phyloP scores from a whole-genome alignment of 352 stramenopile genomes.

The Globisporangium carolinianum region DNA sequence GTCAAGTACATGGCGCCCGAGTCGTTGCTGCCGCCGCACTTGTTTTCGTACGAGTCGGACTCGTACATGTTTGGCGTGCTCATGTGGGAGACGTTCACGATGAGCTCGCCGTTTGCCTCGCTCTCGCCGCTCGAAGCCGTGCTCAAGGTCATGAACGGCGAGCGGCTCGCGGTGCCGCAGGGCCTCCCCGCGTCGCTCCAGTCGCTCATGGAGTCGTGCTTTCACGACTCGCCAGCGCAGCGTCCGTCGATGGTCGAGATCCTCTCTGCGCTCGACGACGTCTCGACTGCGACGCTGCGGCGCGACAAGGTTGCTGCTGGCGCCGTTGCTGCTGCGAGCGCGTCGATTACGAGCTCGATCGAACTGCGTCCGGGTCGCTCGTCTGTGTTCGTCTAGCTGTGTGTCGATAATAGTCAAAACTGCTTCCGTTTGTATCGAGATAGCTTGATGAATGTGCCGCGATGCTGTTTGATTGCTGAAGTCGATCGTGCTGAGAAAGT shows the following conservation, averaged over 20 bases:
- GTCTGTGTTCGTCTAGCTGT: conserved; percentile 21
- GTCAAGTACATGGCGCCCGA: conserved; percentile 85
- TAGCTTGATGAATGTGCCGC: no score
- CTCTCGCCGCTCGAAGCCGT: conserved; percentile 57
- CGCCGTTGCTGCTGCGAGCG: conserved; percentile 9
- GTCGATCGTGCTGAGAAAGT: no score
- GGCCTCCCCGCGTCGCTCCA: conserved; percentile 40
- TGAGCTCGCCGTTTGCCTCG: conserved; percentile 38
- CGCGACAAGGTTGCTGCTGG: not conserved
- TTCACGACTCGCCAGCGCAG: conserved; percentile 52
- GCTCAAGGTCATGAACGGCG: conserved; percentile 51
- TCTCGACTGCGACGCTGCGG: not conserved
- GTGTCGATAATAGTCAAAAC: no score
- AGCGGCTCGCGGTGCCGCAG: conserved; percentile 41
- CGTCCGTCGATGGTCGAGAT: conserved; percentile 71
- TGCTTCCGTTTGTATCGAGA: no score
- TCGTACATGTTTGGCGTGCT: conserved; percentile 82
- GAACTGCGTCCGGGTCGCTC: conserved; percentile 5
- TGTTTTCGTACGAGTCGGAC: conserved; percentile 73
- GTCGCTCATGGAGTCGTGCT: conserved; percentile 62
- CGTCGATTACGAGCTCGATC: conserved; percentile 8
- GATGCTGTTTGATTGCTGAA: no score
- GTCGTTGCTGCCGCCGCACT: conserved; percentile 63
- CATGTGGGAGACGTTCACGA: conserved; percentile 77
- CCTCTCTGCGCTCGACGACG: conserved; percentile 30